Percentiles rank a stretch among this genome's conserved stretches.
Conservation (phyloP, 306 rosid genomes). For the Corylus heterophylla region DNA sequence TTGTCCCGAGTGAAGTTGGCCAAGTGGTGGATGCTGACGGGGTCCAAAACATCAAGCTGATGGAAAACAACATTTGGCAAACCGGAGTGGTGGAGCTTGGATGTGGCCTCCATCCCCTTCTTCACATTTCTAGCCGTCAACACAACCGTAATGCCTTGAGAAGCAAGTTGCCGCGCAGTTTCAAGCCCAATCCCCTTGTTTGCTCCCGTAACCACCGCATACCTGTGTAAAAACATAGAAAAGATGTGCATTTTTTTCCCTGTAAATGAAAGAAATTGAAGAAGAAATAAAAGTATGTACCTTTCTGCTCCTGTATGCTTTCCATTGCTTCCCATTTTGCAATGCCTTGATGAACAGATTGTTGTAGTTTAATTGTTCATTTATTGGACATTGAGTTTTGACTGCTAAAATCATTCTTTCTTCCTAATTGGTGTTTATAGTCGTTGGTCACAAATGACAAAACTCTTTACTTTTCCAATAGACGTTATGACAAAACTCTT, state of each 20-base stretch:
- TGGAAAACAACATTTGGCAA: slow-evolving; percentile 44
- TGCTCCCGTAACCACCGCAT: slow-evolving; percentile 56
- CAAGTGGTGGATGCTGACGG: slow-evolving; percentile 37
- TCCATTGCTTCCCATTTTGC: slow-evolving; percentile 27
- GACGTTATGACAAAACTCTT: too few relatives aligned
- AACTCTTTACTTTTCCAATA: too few relatives aligned
- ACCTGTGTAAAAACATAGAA: slow-evolving; percentile 10
- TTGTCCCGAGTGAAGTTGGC: slow-evolving; percentile 33
- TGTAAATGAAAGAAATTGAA: too few relatives aligned
- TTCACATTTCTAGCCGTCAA: slow-evolving; percentile 53
- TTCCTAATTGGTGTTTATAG: too few relatives aligned
- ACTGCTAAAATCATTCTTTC: too few relatives aligned
- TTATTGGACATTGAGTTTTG: too few relatives aligned
- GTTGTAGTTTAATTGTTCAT: too few relatives aligned
- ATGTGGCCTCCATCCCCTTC: slow-evolving; percentile 40
- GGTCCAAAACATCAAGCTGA: slow-evolving; percentile 52
- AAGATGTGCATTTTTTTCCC: too few relatives aligned
- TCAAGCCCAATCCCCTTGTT: slow-evolving; percentile 60
- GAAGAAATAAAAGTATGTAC: not conserved
- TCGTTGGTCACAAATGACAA: too few relatives aligned
- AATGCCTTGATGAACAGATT: not conserved
- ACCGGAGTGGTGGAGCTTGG: slow-evolving; percentile 41
- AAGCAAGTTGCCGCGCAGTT: slow-evolving; percentile 44
- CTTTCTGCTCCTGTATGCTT: slow-evolving; percentile 20
- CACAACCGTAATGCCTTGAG: slow-evolving; percentile 44